These are phyloP conservation scores for Candida jianshihensis DNA, from an alignment of 805 yeast genomes.

Conservation along the genomic window DNA sequence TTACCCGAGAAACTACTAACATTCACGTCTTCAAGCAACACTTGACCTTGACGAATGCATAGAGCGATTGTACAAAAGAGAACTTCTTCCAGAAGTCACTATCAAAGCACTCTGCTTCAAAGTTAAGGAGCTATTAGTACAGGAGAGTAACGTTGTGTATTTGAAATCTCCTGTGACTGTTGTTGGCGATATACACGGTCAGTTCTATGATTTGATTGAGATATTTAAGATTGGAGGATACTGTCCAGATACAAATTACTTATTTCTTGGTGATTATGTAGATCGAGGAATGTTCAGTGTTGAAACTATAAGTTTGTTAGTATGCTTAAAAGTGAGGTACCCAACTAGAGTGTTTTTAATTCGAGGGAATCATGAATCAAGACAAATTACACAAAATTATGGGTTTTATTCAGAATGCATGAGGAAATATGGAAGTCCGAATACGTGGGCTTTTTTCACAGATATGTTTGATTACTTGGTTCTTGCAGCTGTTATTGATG, in stretches of 20 bases:
- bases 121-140: conserved; percentile 70
- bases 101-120: conserved; percentile 70
- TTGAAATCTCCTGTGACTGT: conserved; percentile 84
- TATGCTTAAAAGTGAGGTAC: conserved; percentile 79
- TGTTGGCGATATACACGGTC: conserved; percentile 98
- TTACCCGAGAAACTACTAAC: too few species aligned
- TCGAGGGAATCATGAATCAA: conserved; percentile 93
- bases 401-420: conserved; percentile 95
- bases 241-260: conserved; percentile 88
- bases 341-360: conserved; percentile 78
- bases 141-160: conserved; percentile 83
- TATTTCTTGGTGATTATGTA: conserved; percentile 93
- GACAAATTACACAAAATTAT: conserved; percentile 95
- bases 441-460: conserved; percentile 85
- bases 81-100: conserved; percentile 64
- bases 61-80: conserved; percentile 55
- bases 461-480: conserved; percentile 90
- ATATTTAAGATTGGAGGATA: conserved; percentile 90
- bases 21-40: conserved; percentile 10
- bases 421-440: conserved; percentile 74
- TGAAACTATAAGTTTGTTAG: conserved; percentile 81
- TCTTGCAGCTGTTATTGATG: conserved; percentile 83
- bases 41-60: conserved; percentile 63
- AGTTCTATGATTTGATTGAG: conserved; percentile 87
- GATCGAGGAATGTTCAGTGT: conserved; percentile 92